A percentile compares a stretch with the other conserved stretches of the same genome.
These are phyloP conservation scores for Phialophora tarda DNA, from an alignment of 2,329 filamentous ascomycete genomes.

Conservation along the genomic window DNA sequence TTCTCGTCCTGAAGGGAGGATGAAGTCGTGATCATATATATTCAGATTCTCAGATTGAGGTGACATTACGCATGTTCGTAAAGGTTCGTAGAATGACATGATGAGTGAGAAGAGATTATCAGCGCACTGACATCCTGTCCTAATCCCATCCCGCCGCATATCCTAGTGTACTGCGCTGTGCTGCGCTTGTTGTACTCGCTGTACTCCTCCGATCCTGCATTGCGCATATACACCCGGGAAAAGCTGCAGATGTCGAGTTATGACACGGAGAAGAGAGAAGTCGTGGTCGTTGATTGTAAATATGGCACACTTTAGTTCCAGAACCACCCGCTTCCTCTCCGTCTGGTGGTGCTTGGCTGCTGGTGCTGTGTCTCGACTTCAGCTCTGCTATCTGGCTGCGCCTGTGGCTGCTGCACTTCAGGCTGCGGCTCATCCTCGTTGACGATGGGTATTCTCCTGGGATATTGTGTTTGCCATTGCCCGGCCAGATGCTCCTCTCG, in stretches of 20 bases:
- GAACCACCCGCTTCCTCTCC: slow-evolving; percentile 32
- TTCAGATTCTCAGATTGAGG: background rate
- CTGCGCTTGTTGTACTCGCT: background rate
- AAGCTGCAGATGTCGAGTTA: background rate
- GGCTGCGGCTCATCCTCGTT: background rate
- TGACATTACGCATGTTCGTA: background rate
- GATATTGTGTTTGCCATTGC: background rate
- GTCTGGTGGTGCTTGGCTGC: background rate
- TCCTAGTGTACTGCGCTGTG: background rate
- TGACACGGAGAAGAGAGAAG: background rate
- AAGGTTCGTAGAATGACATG: background rate
- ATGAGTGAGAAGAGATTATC: slow-evolving; percentile 7
- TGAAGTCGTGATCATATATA: background rate
- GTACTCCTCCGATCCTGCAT: background rate
- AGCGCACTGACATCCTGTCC: background rate
- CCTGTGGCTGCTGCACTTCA: slow-evolving; percentile 5
- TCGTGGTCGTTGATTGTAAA: background rate
- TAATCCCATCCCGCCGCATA: background rate
- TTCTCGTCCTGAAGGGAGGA: background rate
- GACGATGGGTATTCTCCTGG: background rate
- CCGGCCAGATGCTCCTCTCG: background rate
- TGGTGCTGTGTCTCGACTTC: background rate
- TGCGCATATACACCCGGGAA: background rate
- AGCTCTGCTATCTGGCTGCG: slow-evolving; percentile 2
- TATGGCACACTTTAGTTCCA: slow-evolving; percentile 23